Evolutionary conservation across 495 filamentous ascomycete genomes (phyloP).

Genomic region (Chaetomium fimeti): DNA sequence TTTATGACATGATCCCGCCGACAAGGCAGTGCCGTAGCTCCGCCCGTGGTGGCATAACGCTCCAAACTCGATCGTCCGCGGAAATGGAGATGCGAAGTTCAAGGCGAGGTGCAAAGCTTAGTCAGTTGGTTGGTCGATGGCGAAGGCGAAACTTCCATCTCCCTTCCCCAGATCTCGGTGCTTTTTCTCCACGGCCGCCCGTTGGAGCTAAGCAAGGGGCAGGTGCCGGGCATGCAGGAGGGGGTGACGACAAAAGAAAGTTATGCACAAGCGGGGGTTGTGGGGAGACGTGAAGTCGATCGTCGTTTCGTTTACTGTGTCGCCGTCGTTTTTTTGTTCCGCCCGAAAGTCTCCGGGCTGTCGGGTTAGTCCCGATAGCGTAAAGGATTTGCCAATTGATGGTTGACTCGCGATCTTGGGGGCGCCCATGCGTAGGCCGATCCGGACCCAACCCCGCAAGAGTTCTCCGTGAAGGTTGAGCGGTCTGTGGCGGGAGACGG

Average conservation of each 20-base stretch:
- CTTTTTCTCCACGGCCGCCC: slow-evolving; percentile 5
- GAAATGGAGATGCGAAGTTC: not conserved
- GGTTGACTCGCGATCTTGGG: not conserved
- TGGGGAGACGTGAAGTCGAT: not conserved
- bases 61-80: not conserved
- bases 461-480: not conserved
- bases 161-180: slow-evolving; percentile 8
- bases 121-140: not conserved
- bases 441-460: not conserved
- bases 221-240: not conserved
- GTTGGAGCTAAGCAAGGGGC: slow-evolving; percentile 11
- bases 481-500: not conserved
- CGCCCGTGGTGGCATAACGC: not conserved
- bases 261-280: slow-evolving; percentile 10
- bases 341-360: slow-evolving; percentile 1
- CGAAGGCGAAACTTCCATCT: not conserved
- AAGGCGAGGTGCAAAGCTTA: not conserved
- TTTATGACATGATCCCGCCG: not conserved
- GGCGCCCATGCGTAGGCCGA: not conserved
- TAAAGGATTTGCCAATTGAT: not conserved
- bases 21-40: not conserved
- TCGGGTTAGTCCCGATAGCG: not conserved
- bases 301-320: not conserved
- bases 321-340: not conserved
- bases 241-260: not conserved